These are phyloP conservation scores for Lunasporangiospora selenospora DNA, from an alignment of 192 early-diverging fungal genomes.

Conservation along the genomic window DNA sequence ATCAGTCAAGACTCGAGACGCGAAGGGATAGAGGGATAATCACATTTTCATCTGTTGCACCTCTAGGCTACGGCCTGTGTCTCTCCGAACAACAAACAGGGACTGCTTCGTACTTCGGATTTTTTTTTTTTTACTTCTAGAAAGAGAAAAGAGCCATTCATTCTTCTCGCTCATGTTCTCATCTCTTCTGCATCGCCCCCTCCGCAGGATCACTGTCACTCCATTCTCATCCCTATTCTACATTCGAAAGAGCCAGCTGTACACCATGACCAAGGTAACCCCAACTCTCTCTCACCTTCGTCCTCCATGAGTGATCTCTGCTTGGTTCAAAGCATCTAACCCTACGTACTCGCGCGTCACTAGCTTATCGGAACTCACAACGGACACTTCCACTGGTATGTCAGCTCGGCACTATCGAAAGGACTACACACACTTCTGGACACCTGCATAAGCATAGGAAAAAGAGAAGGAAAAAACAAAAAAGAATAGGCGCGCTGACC, in stretches of 20 bases:
- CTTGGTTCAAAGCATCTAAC: background rate
- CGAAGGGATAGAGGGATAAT: too few relatives aligned
- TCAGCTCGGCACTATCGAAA: background rate
- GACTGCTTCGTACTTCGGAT: too few relatives aligned
- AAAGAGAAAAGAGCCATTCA: too few relatives aligned
- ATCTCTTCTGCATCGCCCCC: constrained; percentile 6
- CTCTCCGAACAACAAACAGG: too few relatives aligned
- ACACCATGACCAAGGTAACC: constrained; percentile 30
- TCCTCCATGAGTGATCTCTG: background rate
- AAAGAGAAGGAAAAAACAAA: too few relatives aligned
- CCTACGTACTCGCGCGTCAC: background rate
- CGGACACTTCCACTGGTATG: constrained; percentile 77
- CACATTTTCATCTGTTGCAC: too few relatives aligned
- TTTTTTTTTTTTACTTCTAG: constrained; percentile 1
- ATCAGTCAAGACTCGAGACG: too few relatives aligned
- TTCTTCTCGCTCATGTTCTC: constrained; percentile 10
- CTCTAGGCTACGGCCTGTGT: too few relatives aligned
- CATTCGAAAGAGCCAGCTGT: background rate
- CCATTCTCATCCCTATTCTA: background rate
- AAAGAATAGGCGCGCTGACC: too few relatives aligned
- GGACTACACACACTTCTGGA: too few relatives aligned
- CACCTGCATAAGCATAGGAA: too few relatives aligned
- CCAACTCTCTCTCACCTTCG: background rate
- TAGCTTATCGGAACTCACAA: constrained; percentile 84
- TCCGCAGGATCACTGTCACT: constrained; percentile 14